Evolutionary conservation across 768 basidiomycete genomes (phyloP).

Genomic region (Kwoniella pini): DNA sequence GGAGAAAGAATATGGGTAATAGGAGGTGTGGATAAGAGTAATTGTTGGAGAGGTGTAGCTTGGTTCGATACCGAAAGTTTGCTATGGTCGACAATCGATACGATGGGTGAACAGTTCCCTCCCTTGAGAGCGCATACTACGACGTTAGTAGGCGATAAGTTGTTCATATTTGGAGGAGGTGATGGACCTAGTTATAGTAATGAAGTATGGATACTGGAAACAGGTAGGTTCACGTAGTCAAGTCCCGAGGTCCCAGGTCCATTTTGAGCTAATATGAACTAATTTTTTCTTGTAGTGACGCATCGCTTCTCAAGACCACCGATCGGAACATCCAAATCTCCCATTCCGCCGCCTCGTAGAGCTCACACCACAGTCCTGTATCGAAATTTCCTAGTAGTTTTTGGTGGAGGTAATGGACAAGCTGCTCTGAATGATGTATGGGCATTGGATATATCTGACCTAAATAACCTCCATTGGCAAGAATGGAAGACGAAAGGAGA

Average conservation of each 20-base stretch:
- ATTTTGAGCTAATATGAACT: not conserved
- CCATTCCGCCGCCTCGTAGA: constrained; percentile 66
- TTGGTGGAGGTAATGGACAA: constrained; percentile 91
- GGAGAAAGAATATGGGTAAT: constrained; percentile 83
- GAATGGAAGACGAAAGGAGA: constrained; percentile 63
- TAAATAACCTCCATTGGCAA: constrained; percentile 62
- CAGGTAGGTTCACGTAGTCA: constrained; percentile 60
- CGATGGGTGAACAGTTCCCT: constrained; percentile 73
- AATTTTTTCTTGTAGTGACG: constrained; percentile 27
- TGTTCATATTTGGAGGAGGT: constrained; percentile 85
- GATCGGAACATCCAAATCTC: constrained; percentile 32
- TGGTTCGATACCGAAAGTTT: constrained; percentile 88
- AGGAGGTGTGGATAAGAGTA: constrained; percentile 82
- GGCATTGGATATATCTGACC: constrained; percentile 70
- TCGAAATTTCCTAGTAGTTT: constrained; percentile 72
- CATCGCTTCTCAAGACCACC: constrained; percentile 52
- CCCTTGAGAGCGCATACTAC: constrained; percentile 86
- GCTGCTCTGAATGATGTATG: constrained; percentile 88
- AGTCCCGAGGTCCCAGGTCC: no score
- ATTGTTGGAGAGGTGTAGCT: constrained; percentile 72
- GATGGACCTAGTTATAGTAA: constrained; percentile 80
- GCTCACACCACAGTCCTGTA: constrained; percentile 84
- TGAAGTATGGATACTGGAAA: constrained; percentile 78
- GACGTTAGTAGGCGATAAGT: constrained; percentile 69
- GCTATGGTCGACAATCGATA: constrained; percentile 80